phyloP scores from a whole-genome alignment of 139 green algal genomes.

The Closterium sp. region DNA sequence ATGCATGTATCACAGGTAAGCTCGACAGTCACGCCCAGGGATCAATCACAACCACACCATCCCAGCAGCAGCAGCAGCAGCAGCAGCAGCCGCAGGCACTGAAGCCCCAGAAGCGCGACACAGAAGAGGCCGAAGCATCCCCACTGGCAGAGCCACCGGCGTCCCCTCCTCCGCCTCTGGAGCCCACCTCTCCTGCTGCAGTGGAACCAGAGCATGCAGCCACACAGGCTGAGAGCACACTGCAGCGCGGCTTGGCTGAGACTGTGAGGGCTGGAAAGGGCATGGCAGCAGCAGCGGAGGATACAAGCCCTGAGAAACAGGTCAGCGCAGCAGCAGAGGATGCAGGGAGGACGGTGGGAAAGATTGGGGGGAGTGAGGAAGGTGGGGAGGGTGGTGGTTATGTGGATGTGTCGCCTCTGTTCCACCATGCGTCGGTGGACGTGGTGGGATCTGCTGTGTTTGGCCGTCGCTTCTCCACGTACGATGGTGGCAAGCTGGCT shows the following conservation, averaged over 20 bases:
- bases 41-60: neutral
- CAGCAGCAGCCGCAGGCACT: neutral
- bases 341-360: neutral
- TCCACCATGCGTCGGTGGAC: neutral
- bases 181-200: neutral
- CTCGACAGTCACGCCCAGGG: neutral
- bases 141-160: neutral
- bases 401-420: neutral
- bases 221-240: neutral
- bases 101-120: neutral
- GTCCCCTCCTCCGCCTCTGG: neutral
- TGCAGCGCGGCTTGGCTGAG: neutral
- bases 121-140: neutral
- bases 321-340: neutral
- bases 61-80: neutral
- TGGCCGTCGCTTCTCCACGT: neutral
- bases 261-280: neutral
- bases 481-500: neutral
- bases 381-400: neutral
- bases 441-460: neutral
- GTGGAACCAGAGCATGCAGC: neutral
- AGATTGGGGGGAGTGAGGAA: neutral
- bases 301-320: neutral
- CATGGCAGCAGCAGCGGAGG: neutral
- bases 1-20: neutral